Base-by-base conservation (phyloP, 257 asterid genomes). In the Parsonsia alboflavescens region DNA sequence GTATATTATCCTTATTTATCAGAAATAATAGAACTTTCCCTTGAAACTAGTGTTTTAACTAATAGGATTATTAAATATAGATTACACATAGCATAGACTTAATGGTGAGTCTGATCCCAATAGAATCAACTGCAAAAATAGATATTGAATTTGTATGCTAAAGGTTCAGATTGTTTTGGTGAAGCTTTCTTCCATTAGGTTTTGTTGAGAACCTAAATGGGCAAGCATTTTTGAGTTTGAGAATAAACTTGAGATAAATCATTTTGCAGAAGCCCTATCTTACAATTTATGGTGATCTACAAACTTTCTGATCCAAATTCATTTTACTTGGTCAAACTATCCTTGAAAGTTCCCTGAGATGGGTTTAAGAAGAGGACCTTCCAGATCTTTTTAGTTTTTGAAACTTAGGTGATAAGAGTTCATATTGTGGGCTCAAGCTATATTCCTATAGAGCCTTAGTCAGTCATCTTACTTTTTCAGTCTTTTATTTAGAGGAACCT, bases 1-100 rank as follows among this genome's bases (percentile, higher is more conserved):
- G 41, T 74, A 44, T 56, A 71, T 73, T 66, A 70, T 68, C 30
- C 61, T 58, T 75, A 53, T 50, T 42, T 64, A 19, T 65, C 50
- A 17, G 46, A 41, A 39, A 42, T 65, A 65, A 16, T 17, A 6
- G 42, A 63, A 17, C 26, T 63, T 63, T 63, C 24, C 4, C 1
- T 36, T 16, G 41, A 63, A 63, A 61, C 42, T 17, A 33, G 24
- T 16, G 24, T 63, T 30, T 62, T 63, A 46, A 15, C 46, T 5
- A 16, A 2, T 63, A 3, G 22, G 41, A 13, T 63, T 63, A 63
- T 12, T 63, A 36, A 63, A 36, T 63, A 63, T 62, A 63, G 68
- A 63, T 3, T 33, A 24, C 21, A 33, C 46, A 63, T 33, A 30
- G 44, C 22, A 33, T 8, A 33, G 68, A 16, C 45, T 41, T 24